These are phyloP conservation scores for Sporothrix mexicana DNA, from an alignment of 2,329 filamentous ascomycete genomes.

Conservation along the genomic window DNA sequence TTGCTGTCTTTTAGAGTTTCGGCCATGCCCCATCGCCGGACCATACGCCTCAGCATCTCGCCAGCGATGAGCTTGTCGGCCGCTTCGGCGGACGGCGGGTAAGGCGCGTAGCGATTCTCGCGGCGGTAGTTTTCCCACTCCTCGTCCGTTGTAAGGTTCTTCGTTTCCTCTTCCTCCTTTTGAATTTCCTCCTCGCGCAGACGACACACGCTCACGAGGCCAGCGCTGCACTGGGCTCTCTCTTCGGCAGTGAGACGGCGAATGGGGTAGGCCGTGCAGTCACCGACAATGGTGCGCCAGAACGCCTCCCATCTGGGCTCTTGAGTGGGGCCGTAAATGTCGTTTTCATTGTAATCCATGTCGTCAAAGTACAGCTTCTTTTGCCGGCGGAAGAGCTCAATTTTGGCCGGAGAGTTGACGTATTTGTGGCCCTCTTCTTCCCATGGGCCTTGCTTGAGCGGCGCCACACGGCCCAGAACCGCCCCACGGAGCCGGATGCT, in stretches of 20 bases:
- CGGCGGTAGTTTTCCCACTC: background rate
- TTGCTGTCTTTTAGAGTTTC: background rate
- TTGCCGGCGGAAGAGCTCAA: background rate
- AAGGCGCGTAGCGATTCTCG: background rate
- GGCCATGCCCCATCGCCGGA: constrained; percentile 27
- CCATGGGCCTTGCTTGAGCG: constrained; percentile 27
- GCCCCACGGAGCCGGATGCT: constrained; percentile 21
- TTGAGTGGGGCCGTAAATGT: constrained; percentile 15
- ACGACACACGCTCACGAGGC: background rate
- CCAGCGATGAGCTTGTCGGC: background rate
- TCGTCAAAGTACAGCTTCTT: constrained; percentile 10
- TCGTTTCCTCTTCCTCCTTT: background rate
- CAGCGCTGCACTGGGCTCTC: background rate
- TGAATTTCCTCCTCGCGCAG: background rate
- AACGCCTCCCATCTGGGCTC: constrained; percentile 30
- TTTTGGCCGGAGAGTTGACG: background rate
- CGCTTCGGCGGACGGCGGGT: background rate
- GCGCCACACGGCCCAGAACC: constrained; percentile 25
- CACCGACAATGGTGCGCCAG: constrained; percentile 32
- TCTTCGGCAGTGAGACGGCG: constrained; percentile 15
- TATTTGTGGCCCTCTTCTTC: background rate
- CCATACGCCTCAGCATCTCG: constrained; percentile 25
- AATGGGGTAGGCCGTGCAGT: constrained; percentile 33
- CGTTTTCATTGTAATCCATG: background rate
- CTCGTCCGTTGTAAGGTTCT: constrained; percentile 4